Evolutionary conservation across 352 stramenopile genomes (phyloP), one percentile per base, ranked within the genome.

Genomic region (Phytophthora pinifolia): DNA sequence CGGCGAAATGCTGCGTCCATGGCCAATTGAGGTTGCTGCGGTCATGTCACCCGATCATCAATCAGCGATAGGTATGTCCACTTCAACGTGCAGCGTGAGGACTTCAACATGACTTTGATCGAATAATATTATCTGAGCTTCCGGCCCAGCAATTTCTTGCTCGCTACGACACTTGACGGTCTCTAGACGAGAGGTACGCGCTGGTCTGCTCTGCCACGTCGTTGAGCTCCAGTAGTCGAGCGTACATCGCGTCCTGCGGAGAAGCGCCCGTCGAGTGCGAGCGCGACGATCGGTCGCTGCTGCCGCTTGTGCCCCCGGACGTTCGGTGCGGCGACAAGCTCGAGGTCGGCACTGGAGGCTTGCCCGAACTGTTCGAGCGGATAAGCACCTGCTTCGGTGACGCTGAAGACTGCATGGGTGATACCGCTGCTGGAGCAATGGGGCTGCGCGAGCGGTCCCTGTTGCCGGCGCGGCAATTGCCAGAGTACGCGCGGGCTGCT

Each of bases 161-260:
- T 38, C 18, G 14, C 44, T 63, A 63, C 22, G 59, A 63, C 53
- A 67, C 46, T 25, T 46, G 53, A 13, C 42, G 60, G 5, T 42
- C 42, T 53, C 60, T 46, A 39, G 45, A 52, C 51, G 65, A 33
- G 31, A 79, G 34, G 35, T 70, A 70, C 9, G 42, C 54, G 15
- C 56, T 62, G 49, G 70, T 79, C 50, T 79, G 63, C 32, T 85
- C 64, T 1, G 67, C 74, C n/a, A 72, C 71, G 20, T 68, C 56
- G 18, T 74, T 76, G 12, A 87, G 67, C 38, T 87, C 66, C 32
- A 82, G 38, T 46, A 87, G 52, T 20, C 51, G 43, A 13, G 55
- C 50, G 37, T 70, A 73, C 59, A 73, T 64, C 13, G 48, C 51
- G 4, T 54, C 39, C 15, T 65, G 39, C 13, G 39, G 49, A 18